Base-by-base conservation (phyloP, 1,284 basidiomycete genomes). In the Cryptococcus amylolentus region DNA sequence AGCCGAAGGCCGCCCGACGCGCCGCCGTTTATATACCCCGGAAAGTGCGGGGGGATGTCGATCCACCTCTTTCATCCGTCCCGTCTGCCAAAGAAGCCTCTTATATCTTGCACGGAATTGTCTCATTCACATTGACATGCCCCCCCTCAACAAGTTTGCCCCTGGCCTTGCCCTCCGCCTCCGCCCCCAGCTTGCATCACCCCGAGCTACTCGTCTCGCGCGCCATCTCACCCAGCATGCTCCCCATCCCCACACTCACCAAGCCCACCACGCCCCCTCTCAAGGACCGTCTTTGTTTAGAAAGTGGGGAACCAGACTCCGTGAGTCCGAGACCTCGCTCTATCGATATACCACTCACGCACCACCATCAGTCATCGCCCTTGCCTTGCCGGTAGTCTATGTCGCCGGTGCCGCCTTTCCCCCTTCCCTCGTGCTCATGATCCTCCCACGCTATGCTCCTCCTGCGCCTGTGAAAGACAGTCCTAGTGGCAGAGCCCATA, bases 401-500 rank as follows among this genome's bases (percentile, higher is more conserved):
- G 52, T 77, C 39, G 58, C 80, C 10, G 87, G 87, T 16, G 81
- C 84, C 10, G 70, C 87, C 49, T 87, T 84, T 72, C 87, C 87
- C 2, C 86, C 86, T 1, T 72, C 81, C 12, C 67, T 84, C 54
- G 76, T 84, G 37, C 79, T 82, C 48, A 81, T 89, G 56, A 76
- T 92, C 52, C 86, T 84, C 53, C 90, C 90, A 10, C 82, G 86
- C 7, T 79, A 83, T 5, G 84, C 88, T 0, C 88, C 89, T 1
- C 82, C 87, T 0, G 85, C 88, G 0, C 77, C 79, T 0, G 81
- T 86, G 55, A 80, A 83, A 0, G 80, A 84, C 52, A 84, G 86
- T 0, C 81, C 83, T 0, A 83, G 86, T 63, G 85, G 88, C 0
- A 76, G 82, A 46, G 80, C 81, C 2, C 83, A 88, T 67, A 82